Percentiles rank a stretch among this genome's conserved stretches.
Evolutionary conservation across 345 rosid genomes (phyloP).

Genomic region (Bruguiera gymnorhiza): DNA sequence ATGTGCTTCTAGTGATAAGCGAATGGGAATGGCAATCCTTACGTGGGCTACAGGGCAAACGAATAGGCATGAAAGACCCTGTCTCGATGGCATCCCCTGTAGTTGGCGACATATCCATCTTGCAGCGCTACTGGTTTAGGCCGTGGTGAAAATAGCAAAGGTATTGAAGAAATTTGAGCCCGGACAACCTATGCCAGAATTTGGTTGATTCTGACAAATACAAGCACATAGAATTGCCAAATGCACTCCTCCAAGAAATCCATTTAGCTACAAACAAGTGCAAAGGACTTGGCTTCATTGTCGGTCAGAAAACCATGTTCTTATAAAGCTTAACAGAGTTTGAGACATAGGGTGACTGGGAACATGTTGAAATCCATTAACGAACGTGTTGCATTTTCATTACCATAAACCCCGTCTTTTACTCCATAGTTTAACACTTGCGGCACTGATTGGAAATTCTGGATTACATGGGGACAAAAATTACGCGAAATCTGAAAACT

Average conservation of each 20-base stretch:
- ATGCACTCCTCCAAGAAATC: constrained; percentile 61
- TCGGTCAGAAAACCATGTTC: background rate
- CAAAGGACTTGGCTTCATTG: constrained; percentile 4
- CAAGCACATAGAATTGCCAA: constrained; percentile 51
- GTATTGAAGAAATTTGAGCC: constrained; percentile 44
- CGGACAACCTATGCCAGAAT: constrained; percentile 39
- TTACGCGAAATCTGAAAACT: background rate
- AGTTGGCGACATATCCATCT: constrained; percentile 25
- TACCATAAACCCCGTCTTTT: constrained; percentile 57
- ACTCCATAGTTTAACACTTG: constrained; percentile 58
- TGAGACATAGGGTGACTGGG: constrained; percentile 2
- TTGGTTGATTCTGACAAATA: constrained; percentile 44
- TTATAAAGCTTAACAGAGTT: constrained; percentile 14
- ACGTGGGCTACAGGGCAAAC: constrained; percentile 41
- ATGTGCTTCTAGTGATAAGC: constrained; percentile 54
- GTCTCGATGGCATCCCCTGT: constrained; percentile 28
- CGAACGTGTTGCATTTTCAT: constrained; percentile 34
- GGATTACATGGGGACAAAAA: constrained; percentile 17
- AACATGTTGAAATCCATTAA: background rate
- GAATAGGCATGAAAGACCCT: constrained; percentile 47
- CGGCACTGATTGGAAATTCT: constrained; percentile 50
- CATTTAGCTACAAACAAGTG: constrained; percentile 43
- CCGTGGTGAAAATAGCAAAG: constrained; percentile 55
- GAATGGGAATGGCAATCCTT: constrained; percentile 56
- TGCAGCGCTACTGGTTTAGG: constrained; percentile 48